Percentiles rank a stretch among this genome's conserved stretches.
Evolutionary conservation across 2,329 filamentous ascomycete genomes (phyloP).

Genomic region (Ilyonectria sp.): DNA sequence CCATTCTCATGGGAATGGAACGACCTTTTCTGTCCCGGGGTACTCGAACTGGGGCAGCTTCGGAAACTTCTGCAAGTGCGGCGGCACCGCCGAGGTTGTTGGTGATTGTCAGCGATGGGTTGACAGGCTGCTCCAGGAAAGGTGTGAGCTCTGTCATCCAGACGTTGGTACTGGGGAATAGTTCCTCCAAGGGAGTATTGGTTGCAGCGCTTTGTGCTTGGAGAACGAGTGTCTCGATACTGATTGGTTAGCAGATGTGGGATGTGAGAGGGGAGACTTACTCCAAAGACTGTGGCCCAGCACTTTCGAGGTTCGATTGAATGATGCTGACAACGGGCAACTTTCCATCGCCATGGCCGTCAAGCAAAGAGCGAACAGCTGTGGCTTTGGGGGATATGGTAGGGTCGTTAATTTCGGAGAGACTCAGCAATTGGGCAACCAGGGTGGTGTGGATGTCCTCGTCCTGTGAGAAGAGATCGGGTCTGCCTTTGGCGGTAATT

Average conservation of each 20-base stretch:
- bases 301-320: conserved; percentile 68
- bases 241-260: conserved; percentile 40
- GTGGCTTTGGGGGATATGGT: conserved; percentile 58
- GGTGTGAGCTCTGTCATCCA: conserved; percentile 77
- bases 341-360: conserved; percentile 58
- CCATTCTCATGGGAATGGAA: conserved; percentile 82
- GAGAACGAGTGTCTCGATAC: conserved; percentile 67
- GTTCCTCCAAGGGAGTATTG: conserved; percentile 53
- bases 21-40: conserved; percentile 77
- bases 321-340: conserved; percentile 67
- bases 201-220: conserved; percentile 58
- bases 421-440: conserved; percentile 66
- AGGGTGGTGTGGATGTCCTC: conserved; percentile 64
- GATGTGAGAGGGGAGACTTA: conserved; percentile 50
- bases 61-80: conserved; percentile 65
- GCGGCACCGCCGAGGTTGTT: conserved; percentile 80
- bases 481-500: conserved; percentile 61
- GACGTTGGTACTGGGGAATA: conserved; percentile 74
- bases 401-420: conserved; percentile 65
- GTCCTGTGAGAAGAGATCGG: conserved; percentile 61
- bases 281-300: conserved; percentile 65
- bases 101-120: conserved; percentile 79
- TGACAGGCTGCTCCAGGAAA: conserved; percentile 67
- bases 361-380: conserved; percentile 62
- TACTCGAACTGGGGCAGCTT: conserved; percentile 50